Evolutionary conservation across 2,329 filamentous ascomycete genomes (phyloP).

Genomic region (Claviceps maximensis): DNA sequence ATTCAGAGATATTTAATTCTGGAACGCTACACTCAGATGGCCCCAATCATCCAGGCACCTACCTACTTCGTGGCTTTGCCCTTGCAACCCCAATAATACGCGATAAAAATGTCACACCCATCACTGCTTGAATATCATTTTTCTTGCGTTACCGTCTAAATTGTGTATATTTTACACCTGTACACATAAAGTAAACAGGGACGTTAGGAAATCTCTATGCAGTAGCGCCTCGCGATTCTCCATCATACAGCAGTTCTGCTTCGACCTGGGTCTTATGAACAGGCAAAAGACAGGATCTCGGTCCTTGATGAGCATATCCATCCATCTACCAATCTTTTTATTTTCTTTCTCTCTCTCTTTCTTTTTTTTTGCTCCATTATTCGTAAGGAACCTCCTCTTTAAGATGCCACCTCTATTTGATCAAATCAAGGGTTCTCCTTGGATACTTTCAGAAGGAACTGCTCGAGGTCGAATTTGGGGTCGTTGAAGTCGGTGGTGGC

Average conservation of each 20-base stretch:
- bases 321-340: background rate
- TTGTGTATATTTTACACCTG: slow-evolving; percentile 41
- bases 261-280: slow-evolving; percentile 7
- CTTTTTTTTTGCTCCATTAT: background rate
- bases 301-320: slow-evolving; percentile 2
- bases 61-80: background rate
- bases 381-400: background rate
- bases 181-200: slow-evolving; percentile 31
- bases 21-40: background rate
- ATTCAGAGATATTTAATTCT: background rate
- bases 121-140: background rate
- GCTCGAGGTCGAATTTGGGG: slow-evolving; percentile 88
- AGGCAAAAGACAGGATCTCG: slow-evolving; percentile 2
- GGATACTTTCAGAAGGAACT: slow-evolving; percentile 54
- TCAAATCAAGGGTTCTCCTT: slow-evolving; percentile 36
- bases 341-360: background rate
- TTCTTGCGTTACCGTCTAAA: slow-evolving; percentile 25
- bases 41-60: background rate
- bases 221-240: slow-evolving; percentile 27
- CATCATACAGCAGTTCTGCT: slow-evolving; percentile 20
- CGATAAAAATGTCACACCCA: background rate
- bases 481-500: slow-evolving; percentile 53
- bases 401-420: background rate
- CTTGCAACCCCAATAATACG: background rate
- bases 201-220: slow-evolving; percentile 37